Base-by-base conservation (phyloP, 2,329 filamentous ascomycete species). In the Rhexocercosporidium sp. region DNA sequence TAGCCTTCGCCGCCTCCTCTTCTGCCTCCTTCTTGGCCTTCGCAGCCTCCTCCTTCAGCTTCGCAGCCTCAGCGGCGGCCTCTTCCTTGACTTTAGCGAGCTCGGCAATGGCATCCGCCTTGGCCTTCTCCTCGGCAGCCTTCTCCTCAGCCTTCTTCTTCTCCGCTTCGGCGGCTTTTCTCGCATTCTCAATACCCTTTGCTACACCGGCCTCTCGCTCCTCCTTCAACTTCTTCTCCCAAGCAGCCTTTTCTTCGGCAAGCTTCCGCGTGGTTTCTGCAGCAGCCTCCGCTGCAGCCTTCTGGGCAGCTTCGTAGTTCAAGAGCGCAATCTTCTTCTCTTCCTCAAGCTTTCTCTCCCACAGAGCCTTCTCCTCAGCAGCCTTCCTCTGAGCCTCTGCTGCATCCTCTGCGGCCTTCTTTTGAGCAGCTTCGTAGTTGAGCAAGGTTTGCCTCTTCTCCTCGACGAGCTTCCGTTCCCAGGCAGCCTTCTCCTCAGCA, bases 311-410 rank as follows among this genome's bases (percentile, higher is more conserved):
- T 31, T 65, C 67, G 25, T 68, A 66, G 16, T 71, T 70, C 9
- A 69, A 66, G 57, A 70, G 61, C 20, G 68, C 70, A 14, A 65
- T 70, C 34, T 69, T 69, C 34, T 71, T 69, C 57, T 75, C 69
- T 31, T 73, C 71, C 54, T 71, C 69, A 46, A 72, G 62, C 81
- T 67, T 72, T 59, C 53, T 66, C 51, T 71, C 80, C 71, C 80
- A 81, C 8, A 81, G 80, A 7, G 80, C 81, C 18, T 81, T 82
- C 62, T 82, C 83, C 67, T 79, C 80, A 67, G 77, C 80, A 39
- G 81, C 82, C 59, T 84, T 57, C 29, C 66, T 68, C 27, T 82
- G 61, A 82, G 82, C 78, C 82, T 79, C 70, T 78, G 79, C 65
- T 70, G 77, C 56, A 75, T 80, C 79, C 11, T 82, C 78, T 59